Conservation (phyloP, 2,329 filamentous ascomycete genomes). For the Zymoseptoria pseudotritici region DNA sequence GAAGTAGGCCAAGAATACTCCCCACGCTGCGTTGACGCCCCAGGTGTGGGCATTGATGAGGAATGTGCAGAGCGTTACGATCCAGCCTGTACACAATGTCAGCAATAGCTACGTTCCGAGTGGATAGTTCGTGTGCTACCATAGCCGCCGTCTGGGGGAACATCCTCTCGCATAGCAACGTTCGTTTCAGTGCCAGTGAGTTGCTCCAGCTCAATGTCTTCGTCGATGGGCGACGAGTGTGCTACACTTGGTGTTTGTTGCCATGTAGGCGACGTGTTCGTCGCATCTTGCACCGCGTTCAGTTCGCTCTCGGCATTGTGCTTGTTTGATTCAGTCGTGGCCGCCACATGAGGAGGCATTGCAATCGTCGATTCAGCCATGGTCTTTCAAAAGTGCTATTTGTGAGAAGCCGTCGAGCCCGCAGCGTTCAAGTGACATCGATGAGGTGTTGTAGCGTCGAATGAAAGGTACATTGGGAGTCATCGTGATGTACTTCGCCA, state of each 20-base stretch:
- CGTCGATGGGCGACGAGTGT: background rate
- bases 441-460: background rate
- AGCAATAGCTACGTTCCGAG: background rate
- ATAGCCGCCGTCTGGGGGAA: constrained; percentile 54
- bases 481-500: background rate
- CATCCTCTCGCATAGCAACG: constrained; percentile 25
- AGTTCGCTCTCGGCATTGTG: background rate
- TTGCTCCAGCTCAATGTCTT: constrained; percentile 6
- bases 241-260: background rate
- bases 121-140: constrained; percentile 11
- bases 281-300: background rate
- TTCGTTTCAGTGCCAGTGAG: constrained; percentile 10
- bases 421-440: background rate
- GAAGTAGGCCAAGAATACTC: constrained; percentile 68
- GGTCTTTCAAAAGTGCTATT: background rate
- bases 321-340: background rate
- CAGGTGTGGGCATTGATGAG: constrained; percentile 35
- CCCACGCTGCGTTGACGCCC: constrained; percentile 44
- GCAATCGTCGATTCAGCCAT: background rate
- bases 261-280: background rate
- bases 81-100: constrained; percentile 32
- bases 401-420: background rate
- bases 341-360: background rate
- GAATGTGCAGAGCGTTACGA: constrained; percentile 38
- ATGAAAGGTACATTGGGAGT: background rate